A percentile compares a stretch with the other conserved stretches of the same genome.
phyloP scores from a whole-genome alignment of 2,329 filamentous ascomycete species.

The Aspergillus aculeatus region DNA sequence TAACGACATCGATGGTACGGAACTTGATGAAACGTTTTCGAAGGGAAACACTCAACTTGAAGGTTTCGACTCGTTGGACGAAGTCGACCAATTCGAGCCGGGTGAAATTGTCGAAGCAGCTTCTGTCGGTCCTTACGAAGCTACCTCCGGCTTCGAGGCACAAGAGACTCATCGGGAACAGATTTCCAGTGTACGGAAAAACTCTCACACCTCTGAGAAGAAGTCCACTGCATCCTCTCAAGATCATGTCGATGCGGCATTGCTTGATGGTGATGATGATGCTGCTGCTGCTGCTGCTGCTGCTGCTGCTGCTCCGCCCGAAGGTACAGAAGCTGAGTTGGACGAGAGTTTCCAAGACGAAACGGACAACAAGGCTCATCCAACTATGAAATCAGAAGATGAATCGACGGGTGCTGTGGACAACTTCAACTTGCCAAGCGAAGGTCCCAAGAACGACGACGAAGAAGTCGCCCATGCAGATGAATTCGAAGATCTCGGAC shows the following conservation, averaged over 20 bases:
- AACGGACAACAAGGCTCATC: conserved; percentile 14
- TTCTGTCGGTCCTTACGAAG: conserved; percentile 1
- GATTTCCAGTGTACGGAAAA: conserved; percentile 10
- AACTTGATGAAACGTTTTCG: conserved; percentile 13
- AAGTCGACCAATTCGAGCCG: conserved; percentile 13
- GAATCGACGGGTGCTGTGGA: conserved; percentile 35
- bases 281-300: conserved; percentile 13
- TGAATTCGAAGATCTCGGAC: conserved; percentile 14
- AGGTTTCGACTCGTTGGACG: conserved; percentile 9
- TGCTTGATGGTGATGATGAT: conserved; percentile 13
- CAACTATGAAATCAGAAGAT: conserved; percentile 23
- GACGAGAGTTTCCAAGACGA: conserved; percentile 12
- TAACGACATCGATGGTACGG: conserved; percentile 24
- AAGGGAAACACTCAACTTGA: conserved; percentile 19
- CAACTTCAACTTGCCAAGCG: conserved; percentile 30
- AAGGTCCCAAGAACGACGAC: conserved; percentile 12
- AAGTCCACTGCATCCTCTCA: conserved; percentile 12
- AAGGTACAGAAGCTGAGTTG: conserved; percentile 20
- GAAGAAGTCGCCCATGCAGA: conserved; percentile 13
- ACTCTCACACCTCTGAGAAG: conserved; percentile 13
- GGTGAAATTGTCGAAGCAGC: conserved; percentile 10
- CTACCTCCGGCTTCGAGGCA: conserved; percentile 10
- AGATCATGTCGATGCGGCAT: conserved; percentile 14
- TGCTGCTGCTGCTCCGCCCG: conserved; percentile 14
- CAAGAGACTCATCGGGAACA: conserved; percentile 14